A percentile compares a stretch with the other conserved stretches of the same genome.
These are phyloP conservation scores for Wickerhamiella sergipiensis DNA, from an alignment of 805 yeast species.

Conservation along the genomic window DNA sequence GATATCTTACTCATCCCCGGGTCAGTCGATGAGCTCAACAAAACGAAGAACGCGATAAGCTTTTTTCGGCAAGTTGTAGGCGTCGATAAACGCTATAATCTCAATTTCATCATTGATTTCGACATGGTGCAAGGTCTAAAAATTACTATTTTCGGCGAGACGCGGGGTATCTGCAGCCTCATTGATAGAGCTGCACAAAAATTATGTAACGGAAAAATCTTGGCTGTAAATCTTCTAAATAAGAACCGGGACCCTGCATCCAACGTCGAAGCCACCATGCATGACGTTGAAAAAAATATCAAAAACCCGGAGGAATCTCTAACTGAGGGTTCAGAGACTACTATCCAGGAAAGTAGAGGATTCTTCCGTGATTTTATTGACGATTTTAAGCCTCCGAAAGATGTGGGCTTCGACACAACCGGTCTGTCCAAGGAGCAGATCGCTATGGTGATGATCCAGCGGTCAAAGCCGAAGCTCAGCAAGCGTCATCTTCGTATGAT, in stretches of 20 bases:
- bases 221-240: background rate
- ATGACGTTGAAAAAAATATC: background rate
- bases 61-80: background rate
- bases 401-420: constrained; percentile 10
- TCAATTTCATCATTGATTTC: background rate
- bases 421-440: constrained; percentile 15
- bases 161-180: background rate
- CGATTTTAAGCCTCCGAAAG: constrained; percentile 12
- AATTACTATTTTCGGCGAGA: background rate
- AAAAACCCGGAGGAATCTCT: background rate
- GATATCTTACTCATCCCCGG: background rate
- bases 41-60: background rate
- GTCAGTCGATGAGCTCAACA: background rate
- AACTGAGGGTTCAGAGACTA: background rate
- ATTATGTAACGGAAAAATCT: background rate
- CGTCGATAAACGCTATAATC: too few species aligned
- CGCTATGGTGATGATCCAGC: constrained; percentile 21
- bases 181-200: background rate
- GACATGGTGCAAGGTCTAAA: background rate
- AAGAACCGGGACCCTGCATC: background rate
- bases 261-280: background rate
- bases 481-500: constrained; percentile 52
- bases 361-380: constrained; percentile 1
- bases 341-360: background rate
- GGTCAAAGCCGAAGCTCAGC: constrained; percentile 28